Evolutionary conservation across 495 filamentous ascomycete species (phyloP).

Genomic region (Platismatia glauca): DNA sequence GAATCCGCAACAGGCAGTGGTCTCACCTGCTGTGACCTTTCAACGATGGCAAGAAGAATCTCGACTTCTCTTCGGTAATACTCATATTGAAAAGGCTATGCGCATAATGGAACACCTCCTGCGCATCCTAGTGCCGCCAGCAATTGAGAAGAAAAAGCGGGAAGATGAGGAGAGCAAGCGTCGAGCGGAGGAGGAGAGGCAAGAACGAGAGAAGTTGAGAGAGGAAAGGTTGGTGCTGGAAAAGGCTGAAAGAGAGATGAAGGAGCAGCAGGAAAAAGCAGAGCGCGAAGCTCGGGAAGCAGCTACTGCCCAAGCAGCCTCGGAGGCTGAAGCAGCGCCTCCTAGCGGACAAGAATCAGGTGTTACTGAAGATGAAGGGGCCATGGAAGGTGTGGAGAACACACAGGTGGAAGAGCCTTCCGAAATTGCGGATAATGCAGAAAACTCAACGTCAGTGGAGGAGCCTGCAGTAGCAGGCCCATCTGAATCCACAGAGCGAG

Average conservation of each 20-base stretch:
- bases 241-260: conserved; percentile 48
- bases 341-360: conserved; percentile 33
- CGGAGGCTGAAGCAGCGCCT: conserved; percentile 34
- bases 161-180: conserved; percentile 36
- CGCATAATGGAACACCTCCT: conserved; percentile 66
- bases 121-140: conserved; percentile 68
- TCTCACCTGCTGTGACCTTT: conserved; percentile 58
- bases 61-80: conserved; percentile 61
- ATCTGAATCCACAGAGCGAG: conserved; percentile 46
- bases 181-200: neutral
- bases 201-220: conserved; percentile 55
- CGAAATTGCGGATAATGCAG: conserved; percentile 19
- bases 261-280: conserved; percentile 31
- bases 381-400: conserved; percentile 83
- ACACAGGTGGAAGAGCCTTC: conserved; percentile 30
- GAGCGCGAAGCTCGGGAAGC: conserved; percentile 38
- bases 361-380: conserved; percentile 32
- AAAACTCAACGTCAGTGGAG: conserved; percentile 29
- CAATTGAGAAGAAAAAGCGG: conserved; percentile 63
- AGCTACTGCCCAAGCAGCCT: conserved; percentile 29
- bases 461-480: conserved; percentile 34
- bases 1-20: conserved; percentile 58
- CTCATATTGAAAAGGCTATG: conserved; percentile 59
- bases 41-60: conserved; percentile 87
- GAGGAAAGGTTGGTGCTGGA: conserved; percentile 59